A percentile compares a stretch with the other conserved stretches of the same genome.
Evolutionary conservation across 352 stramenopile species (phyloP).

Genomic region (Phytophthora vignae): DNA sequence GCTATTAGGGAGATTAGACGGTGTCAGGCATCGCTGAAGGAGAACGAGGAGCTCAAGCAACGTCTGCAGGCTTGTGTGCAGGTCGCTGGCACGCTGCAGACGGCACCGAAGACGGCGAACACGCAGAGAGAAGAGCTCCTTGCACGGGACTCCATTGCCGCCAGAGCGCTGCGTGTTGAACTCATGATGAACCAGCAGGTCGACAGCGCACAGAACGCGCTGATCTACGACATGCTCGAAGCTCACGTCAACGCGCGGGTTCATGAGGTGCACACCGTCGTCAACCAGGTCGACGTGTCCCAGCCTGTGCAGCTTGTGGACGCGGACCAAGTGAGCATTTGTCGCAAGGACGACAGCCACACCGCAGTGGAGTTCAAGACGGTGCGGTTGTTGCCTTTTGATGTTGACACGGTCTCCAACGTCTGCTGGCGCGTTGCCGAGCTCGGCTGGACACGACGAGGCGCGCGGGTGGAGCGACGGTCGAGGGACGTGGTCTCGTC

Average conservation of each 20-base stretch:
- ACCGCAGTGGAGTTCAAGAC: slow-evolving; percentile 25
- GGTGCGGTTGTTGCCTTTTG: slow-evolving; percentile 21
- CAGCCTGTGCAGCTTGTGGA: slow-evolving; percentile 19
- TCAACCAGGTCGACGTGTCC: background rate
- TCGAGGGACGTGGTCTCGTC: slow-evolving; percentile 21
- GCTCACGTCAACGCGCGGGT: slow-evolving; percentile 22
- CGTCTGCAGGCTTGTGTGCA: slow-evolving; percentile 24
- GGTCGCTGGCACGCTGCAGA: slow-evolving; percentile 22
- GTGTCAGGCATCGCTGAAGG: slow-evolving; percentile 10
- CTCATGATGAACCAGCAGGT: slow-evolving; percentile 15
- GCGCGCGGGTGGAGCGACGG: slow-evolving; percentile 12
- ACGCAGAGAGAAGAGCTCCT: slow-evolving; percentile 14
- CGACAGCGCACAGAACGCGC: background rate
- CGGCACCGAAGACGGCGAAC: slow-evolving; percentile 11
- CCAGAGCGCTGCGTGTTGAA: slow-evolving; percentile 24
- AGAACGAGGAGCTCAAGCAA: slow-evolving; percentile 29
- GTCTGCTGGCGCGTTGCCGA: slow-evolving; percentile 25
- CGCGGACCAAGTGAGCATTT: slow-evolving; percentile 27
- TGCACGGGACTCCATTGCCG: slow-evolving; percentile 12
- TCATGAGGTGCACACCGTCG: slow-evolving; percentile 14
- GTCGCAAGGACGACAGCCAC: slow-evolving; percentile 22
- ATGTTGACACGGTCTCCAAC: slow-evolving; percentile 19
- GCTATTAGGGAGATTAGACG: slow-evolving; percentile 10
- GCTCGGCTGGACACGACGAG: slow-evolving; percentile 15
- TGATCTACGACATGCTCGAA: slow-evolving; percentile 30